phyloP scores from a whole-genome alignment of 257 asterid species.

The Ilex asprella region DNA sequence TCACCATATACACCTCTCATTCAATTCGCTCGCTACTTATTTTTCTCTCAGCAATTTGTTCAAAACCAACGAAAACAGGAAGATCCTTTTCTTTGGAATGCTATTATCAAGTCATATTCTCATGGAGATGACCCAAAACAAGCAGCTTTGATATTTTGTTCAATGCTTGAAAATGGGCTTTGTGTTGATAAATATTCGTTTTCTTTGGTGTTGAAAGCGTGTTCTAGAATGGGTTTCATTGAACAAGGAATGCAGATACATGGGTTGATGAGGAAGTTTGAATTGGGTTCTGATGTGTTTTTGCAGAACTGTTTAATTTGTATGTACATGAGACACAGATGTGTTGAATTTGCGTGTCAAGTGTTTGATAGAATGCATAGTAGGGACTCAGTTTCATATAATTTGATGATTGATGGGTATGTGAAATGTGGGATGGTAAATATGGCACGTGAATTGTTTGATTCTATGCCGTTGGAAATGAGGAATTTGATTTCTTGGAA shows the following conservation, averaged over 20 bases:
- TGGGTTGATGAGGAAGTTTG: conserved; percentile 56
- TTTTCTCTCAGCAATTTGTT: conserved; percentile 21
- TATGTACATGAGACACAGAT: conserved; percentile 54
- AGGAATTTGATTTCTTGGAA: conserved; percentile 77
- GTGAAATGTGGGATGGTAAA: conserved; percentile 60
- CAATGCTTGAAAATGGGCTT: conserved; percentile 65
- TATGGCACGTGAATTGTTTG: conserved; percentile 56
- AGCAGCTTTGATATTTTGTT: conserved; percentile 52
- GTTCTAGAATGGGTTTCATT: conserved; percentile 39
- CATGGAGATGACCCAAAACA: conserved; percentile 45
- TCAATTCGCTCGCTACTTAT: conserved; percentile 49
- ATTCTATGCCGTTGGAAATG: conserved; percentile 41
- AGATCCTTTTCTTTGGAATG: conserved; percentile 76
- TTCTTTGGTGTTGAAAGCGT: conserved; percentile 63
- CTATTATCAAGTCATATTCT: conserved; percentile 50
- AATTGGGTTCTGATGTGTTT: conserved; percentile 47
- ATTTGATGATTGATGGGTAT: conserved; percentile 81
- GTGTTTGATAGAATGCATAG: conserved; percentile 52
- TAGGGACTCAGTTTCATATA: conserved; percentile 65
- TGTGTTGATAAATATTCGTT: conserved; percentile 56
- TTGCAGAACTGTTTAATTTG: conserved; percentile 59
- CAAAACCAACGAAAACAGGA: conserved; percentile 9
- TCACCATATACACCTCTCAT: conserved; percentile 34
- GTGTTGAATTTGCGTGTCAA: conserved; percentile 35
- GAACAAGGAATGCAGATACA: conserved; percentile 64